These are phyloP conservation scores for Xylariaceae sp. DNA, from an alignment of 2,329 filamentous ascomycete species.

Conservation along the genomic window DNA sequence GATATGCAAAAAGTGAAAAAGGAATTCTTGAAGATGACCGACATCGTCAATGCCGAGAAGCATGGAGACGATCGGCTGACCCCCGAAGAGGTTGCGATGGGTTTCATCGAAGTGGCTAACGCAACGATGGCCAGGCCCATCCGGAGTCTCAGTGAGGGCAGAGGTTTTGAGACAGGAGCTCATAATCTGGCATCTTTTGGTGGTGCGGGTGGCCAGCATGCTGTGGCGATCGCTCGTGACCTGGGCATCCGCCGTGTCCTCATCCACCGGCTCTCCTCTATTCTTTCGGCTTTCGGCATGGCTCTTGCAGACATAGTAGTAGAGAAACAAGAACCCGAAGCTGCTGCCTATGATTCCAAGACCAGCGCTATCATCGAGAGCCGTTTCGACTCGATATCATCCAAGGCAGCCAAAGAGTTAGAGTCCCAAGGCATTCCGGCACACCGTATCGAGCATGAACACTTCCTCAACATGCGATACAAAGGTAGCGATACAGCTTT, in stretches of 20 bases:
- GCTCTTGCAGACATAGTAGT: constrained; percentile 34
- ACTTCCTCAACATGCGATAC: constrained; percentile 40
- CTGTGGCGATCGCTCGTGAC: constrained; percentile 34
- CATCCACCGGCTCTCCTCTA: constrained; percentile 30
- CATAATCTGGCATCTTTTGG: constrained; percentile 46
- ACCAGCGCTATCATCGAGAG: constrained; percentile 11
- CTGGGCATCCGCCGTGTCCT: constrained; percentile 36
- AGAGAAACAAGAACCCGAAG: constrained; percentile 31
- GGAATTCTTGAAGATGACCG: constrained; percentile 37
- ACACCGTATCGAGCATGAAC: constrained; percentile 36
- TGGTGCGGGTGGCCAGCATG: constrained; percentile 66
- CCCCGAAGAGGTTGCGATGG: constrained; percentile 49
- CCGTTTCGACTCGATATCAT: constrained; percentile 26
- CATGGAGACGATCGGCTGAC: constrained; percentile 25
- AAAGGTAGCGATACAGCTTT: constrained; percentile 38
- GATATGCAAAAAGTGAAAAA: constrained; percentile 34
- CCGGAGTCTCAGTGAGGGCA: constrained; percentile 54
- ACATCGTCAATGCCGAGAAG: constrained; percentile 35
- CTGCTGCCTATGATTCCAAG: constrained; percentile 13
- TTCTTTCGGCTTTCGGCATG: constrained; percentile 39
- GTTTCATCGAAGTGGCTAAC: constrained; percentile 71
- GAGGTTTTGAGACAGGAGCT: constrained; percentile 26
- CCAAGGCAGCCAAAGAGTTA: constrained; percentile 33
- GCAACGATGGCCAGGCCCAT: constrained; percentile 74
- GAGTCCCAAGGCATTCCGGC: constrained; percentile 37